Evolutionary conservation across 2,329 filamentous ascomycete genomes (phyloP).

Genomic region (Cordyceps cicadae): DNA sequence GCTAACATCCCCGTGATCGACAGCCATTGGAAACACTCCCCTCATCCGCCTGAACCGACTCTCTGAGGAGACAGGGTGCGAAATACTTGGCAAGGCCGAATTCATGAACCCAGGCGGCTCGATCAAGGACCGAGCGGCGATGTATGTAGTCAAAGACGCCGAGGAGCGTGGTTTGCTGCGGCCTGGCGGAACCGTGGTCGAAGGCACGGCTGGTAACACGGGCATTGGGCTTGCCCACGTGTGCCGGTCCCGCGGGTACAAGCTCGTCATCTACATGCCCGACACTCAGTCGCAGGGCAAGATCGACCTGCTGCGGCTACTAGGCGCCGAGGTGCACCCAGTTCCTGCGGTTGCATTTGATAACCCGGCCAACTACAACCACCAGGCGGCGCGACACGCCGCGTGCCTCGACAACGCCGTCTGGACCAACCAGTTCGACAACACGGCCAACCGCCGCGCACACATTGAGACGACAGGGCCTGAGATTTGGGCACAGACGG

Average conservation of each 20-base stretch:
- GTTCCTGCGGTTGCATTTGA: conserved; percentile 95
- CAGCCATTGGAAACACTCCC: conserved; percentile 95
- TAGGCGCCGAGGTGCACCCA: conserved; percentile 92
- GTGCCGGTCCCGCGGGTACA: conserved; percentile 84
- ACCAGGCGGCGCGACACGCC: conserved; percentile 87
- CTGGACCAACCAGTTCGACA: conserved; percentile 99
- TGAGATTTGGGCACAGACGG: conserved; percentile 92
- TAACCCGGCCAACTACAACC: conserved; percentile 95
- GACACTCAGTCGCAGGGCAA: conserved; percentile 98
- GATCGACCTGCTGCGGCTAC: conserved; percentile 80
- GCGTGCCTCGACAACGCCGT: conserved; percentile 78
- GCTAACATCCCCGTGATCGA: neutral
- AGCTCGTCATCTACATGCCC: conserved; percentile 98
- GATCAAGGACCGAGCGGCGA: conserved; percentile 91
- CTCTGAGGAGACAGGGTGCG: conserved; percentile 85
- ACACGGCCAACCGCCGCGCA: conserved; percentile 83
- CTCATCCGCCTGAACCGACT: conserved; percentile 83
- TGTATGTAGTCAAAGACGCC: conserved; percentile 89
- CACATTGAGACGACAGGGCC: conserved; percentile 96
- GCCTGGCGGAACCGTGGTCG: conserved; percentile 87
- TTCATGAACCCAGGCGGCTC: conserved; percentile 98
- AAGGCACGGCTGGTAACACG: conserved; percentile 96
- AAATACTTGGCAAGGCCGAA: conserved; percentile 91
- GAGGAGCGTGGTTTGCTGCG: conserved; percentile 77
- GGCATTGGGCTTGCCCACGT: conserved; percentile 97